phyloP scores from a whole-genome alignment of 2,329 filamentous ascomycete species.

The Pyricularia sp. region DNA sequence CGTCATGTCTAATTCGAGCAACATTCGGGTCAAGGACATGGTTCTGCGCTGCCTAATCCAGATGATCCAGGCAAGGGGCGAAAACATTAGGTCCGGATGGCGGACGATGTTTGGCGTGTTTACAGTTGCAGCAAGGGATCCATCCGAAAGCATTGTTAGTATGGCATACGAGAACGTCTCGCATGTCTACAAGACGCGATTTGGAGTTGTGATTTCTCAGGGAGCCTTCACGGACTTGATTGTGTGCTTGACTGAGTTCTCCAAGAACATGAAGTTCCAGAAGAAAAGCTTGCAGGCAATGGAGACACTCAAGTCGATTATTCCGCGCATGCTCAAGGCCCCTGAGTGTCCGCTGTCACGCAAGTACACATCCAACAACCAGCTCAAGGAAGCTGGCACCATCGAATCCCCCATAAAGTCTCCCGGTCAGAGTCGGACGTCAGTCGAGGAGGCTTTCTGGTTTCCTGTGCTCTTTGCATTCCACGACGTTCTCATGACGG shows the following conservation, averaged over 20 bases:
- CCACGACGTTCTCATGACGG: constrained; percentile 98
- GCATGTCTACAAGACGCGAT: constrained; percentile 90
- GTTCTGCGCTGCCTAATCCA: constrained; percentile 92
- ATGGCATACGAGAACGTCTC: constrained; percentile 95
- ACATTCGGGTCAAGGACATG: constrained; percentile 94
- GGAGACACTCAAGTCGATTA: constrained; percentile 86
- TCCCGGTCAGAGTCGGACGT: constrained; percentile 61
- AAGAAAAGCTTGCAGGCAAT: constrained; percentile 97
- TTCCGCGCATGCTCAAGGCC: constrained; percentile 89
- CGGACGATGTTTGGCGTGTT: constrained; percentile 99
- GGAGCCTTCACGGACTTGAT: constrained; percentile 94
- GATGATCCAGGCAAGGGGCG: constrained; percentile 95
- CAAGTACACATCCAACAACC: constrained; percentile 30
- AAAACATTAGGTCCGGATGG: constrained; percentile 97
- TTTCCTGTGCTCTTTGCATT: constrained; percentile 97
- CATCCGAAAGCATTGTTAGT: constrained; percentile 91
- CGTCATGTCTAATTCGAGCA: constrained; percentile 86
- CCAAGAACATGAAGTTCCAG: constrained; percentile 96
- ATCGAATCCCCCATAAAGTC: constrained; percentile 31
- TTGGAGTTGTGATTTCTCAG: constrained; percentile 92
- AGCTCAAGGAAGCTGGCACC: constrained; percentile 23
- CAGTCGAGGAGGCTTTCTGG: constrained; percentile 96
- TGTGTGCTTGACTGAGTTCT: constrained; percentile 95
- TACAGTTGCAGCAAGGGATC: constrained; percentile 86
- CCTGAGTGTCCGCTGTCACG: constrained; percentile 88